A percentile compares a stretch with the other conserved stretches of the same genome.
These are phyloP conservation scores for Yueomyces sp. DNA, from an alignment of 805 yeast genomes.

Conservation along the genomic window DNA sequence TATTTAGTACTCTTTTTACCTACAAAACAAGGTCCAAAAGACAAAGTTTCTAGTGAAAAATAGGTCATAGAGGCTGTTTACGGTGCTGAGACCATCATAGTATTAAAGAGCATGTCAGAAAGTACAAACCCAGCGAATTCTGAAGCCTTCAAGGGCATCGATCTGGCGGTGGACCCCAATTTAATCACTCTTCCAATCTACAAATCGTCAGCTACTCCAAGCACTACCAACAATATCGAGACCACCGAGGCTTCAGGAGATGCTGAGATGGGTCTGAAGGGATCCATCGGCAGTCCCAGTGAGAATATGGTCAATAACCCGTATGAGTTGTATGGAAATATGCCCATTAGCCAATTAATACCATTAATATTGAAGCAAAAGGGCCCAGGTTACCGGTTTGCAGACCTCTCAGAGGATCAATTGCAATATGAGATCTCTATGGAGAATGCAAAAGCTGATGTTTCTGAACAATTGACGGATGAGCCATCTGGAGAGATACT, in stretches of 20 bases:
- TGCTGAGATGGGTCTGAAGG: neutral
- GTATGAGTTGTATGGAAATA: constrained; percentile 20
- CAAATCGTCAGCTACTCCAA: neutral
- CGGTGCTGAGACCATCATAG: no score
- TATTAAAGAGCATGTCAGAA: no score
- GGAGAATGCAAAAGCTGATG: constrained; percentile 1
- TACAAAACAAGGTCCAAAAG: no score
- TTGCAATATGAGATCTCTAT: constrained; percentile 31
- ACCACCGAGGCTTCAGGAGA: neutral
- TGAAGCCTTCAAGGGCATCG: constrained; percentile 8
- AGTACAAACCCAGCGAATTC: neutral
- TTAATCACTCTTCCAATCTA: constrained; percentile 12
- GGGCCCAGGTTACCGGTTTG: constrained; percentile 33
- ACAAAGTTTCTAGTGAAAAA: no score
- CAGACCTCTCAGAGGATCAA: constrained; percentile 40
- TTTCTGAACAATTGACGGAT: constrained; percentile 1
- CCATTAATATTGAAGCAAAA: constrained; percentile 45
- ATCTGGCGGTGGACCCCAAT: constrained; percentile 24
- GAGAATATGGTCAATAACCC: constrained; percentile 18
- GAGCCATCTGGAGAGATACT: constrained; percentile 1
- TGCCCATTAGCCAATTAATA: constrained; percentile 40
- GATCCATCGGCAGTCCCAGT: neutral
- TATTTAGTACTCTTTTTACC: no score
- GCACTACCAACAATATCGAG: neutral
- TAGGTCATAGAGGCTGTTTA: no score